Conservation (phyloP, 768 basidiomycete species). For the Tricholoma matsutake region DNA sequence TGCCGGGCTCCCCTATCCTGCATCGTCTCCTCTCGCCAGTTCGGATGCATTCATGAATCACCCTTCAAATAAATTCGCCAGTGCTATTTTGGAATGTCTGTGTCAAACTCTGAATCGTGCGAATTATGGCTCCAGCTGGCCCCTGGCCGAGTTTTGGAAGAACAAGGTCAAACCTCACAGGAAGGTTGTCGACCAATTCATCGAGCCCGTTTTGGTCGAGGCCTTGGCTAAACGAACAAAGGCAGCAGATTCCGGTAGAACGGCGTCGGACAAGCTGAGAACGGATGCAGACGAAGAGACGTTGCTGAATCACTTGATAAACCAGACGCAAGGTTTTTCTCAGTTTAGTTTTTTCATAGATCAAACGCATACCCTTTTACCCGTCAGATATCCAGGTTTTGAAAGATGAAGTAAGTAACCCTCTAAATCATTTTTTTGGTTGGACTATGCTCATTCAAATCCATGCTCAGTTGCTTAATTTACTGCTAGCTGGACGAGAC, state of each 20-base stretch:
- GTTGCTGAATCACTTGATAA: conserved; percentile 50
- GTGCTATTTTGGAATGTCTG: conserved; percentile 48
- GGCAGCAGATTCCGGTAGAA: not conserved
- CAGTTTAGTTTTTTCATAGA: not conserved
- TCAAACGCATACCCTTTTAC: not conserved
- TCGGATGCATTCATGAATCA: conserved; percentile 26
- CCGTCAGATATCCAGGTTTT: conserved; percentile 16
- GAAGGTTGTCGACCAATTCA: conserved; percentile 45
- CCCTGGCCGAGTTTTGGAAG: conserved; percentile 49
- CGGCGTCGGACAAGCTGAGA: conserved; percentile 13
- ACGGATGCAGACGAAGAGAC: conserved; percentile 30
- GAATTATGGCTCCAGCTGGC: conserved; percentile 41
- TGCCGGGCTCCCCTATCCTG: conserved; percentile 49
- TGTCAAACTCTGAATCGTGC: conserved; percentile 29
- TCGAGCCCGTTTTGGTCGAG: conserved; percentile 50
- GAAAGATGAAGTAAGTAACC: conserved; percentile 23
- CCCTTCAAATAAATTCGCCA: conserved; percentile 42
- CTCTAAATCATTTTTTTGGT: not conserved
- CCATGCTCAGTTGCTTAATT: conserved; percentile 28
- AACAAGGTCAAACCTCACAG: conserved; percentile 46
- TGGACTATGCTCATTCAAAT: not conserved
- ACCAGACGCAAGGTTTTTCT: conserved; percentile 45
- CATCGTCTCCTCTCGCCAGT: conserved; percentile 23
- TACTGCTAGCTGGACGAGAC: conserved; percentile 44
- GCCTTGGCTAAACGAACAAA: conserved; percentile 35